Evolutionary conservation across 169 alveolate genomes (phyloP).

Genomic region (Amoebophrya sp.): DNA sequence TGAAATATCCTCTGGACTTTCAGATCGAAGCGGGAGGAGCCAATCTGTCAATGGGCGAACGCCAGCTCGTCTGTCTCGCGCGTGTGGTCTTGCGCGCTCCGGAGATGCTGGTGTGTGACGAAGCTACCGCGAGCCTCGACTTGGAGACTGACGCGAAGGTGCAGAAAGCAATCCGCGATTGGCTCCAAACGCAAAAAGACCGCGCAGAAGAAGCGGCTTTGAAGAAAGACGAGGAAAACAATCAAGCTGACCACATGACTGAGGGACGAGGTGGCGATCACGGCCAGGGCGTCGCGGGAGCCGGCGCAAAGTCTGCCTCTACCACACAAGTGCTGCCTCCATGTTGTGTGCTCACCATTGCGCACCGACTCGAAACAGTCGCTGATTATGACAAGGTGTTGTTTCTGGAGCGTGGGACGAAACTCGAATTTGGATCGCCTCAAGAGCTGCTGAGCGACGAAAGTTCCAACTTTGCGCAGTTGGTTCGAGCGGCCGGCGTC

Average conservation of each 20-base stretch:
- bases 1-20: too few species aligned
- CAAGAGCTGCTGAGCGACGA: neutral
- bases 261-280: too few species aligned
- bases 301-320: too few species aligned
- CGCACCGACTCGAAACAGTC: slow-evolving; percentile 73
- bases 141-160: slow-evolving; percentile 58
- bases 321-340: too few species aligned
- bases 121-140: slow-evolving; percentile 69
- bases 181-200: slow-evolving; percentile 36
- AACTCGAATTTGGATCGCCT: neutral
- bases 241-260: too few species aligned
- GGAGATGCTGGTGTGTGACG: slow-evolving; percentile 64
- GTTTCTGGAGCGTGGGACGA: neutral
- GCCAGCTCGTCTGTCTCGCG: slow-evolving; percentile 67
- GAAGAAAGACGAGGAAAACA: too few species aligned
- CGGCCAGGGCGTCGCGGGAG: too few species aligned
- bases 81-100: slow-evolving; percentile 63
- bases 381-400: slow-evolving; percentile 56
- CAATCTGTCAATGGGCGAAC: slow-evolving; percentile 64
- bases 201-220: too few species aligned
- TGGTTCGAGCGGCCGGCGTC: neutral
- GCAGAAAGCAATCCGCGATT: slow-evolving; percentile 51
- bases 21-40: slow-evolving; percentile 54
- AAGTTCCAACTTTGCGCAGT: neutral
- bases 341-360: slow-evolving; percentile 66